Evolutionary conservation across 306 rosid genomes (phyloP).

Genomic region (Gillenia trifoliata): DNA sequence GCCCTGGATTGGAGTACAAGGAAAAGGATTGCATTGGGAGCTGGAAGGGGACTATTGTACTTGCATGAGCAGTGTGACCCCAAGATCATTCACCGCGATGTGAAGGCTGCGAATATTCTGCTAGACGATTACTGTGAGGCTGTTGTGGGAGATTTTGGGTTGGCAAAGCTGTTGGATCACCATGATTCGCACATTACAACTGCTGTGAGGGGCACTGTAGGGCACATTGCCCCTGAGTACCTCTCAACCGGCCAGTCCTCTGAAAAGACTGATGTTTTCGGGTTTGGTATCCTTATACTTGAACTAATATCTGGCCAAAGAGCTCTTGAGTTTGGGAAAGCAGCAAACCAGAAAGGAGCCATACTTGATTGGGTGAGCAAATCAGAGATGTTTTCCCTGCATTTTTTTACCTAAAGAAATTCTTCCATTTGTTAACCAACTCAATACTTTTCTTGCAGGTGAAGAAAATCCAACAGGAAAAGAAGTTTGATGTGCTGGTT

Average conservation of each 20-base stretch:
- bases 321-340: conserved; percentile 89
- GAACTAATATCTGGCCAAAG: conserved; percentile 90
- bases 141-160: conserved; percentile 96
- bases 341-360: conserved; percentile 84
- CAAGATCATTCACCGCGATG: conserved; percentile 94
- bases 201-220: conserved; percentile 96
- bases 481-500: conserved; percentile 71
- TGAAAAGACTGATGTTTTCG: conserved; percentile 96
- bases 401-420: neutral
- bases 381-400: conserved; percentile 1
- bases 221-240: conserved; percentile 97
- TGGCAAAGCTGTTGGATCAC: conserved; percentile 91
- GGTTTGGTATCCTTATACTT: conserved; percentile 88
- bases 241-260: conserved; percentile 98
- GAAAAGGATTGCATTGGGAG: conserved; percentile 88
- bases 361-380: conserved; percentile 93
- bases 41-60: conserved; percentile 82
- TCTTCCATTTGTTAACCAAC: neutral
- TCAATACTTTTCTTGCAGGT: conserved; percentile 48
- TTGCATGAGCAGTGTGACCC: conserved; percentile 99
- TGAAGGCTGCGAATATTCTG: conserved; percentile 91
- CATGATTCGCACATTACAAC: conserved; percentile 92
- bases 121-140: conserved; percentile 90
- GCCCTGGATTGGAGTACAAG: conserved; percentile 80
- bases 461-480: conserved; percentile 81